These are phyloP conservation scores for Lecanosticta acicola DNA, from an alignment of 2,329 filamentous ascomycete species.

Conservation along the genomic window DNA sequence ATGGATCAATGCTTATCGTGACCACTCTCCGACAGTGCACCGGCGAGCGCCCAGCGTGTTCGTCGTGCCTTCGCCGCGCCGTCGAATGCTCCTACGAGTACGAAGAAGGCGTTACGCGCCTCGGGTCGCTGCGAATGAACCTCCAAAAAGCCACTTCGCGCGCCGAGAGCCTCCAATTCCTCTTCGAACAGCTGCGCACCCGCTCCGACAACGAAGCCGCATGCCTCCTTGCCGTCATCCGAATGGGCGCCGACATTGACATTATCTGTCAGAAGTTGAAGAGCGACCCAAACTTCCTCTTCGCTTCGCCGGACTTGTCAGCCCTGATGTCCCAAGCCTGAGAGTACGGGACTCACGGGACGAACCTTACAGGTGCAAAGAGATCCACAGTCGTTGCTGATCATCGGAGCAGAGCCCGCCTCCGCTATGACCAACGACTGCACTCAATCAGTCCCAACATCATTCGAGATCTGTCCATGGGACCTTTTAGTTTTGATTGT, in stretches of 20 bases:
- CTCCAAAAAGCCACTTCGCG: slow-evolving; percentile 12
- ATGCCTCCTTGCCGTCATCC: slow-evolving; percentile 16
- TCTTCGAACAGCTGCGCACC: slow-evolving; percentile 17
- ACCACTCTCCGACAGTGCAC: slow-evolving; percentile 10
- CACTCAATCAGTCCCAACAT: too few relatives aligned
- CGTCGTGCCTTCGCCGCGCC: slow-evolving; percentile 10
- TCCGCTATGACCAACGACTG: too few relatives aligned
- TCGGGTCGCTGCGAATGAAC: slow-evolving; percentile 14
- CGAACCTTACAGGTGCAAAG: neutral
- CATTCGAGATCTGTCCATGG: too few relatives aligned
- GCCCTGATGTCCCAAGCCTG: neutral
- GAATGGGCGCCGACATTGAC: slow-evolving; percentile 18
- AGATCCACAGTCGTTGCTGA: too few relatives aligned
- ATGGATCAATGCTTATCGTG: neutral
- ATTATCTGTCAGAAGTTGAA: slow-evolving; percentile 15
- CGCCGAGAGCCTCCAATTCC: slow-evolving; percentile 16
- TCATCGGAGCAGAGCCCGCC: neutral
- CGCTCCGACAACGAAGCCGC: slow-evolving; percentile 19
- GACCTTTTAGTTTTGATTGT: too few relatives aligned
- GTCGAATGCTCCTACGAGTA: slow-evolving; percentile 19
- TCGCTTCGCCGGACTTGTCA: neutral
- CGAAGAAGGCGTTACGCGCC: slow-evolving; percentile 17
- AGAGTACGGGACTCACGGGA: neutral
- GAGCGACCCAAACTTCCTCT: neutral
- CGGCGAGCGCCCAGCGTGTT: slow-evolving; percentile 15